Conservation (phyloP, 1,284 basidiomycete species). For the Anthracocystis setariae region DNA sequence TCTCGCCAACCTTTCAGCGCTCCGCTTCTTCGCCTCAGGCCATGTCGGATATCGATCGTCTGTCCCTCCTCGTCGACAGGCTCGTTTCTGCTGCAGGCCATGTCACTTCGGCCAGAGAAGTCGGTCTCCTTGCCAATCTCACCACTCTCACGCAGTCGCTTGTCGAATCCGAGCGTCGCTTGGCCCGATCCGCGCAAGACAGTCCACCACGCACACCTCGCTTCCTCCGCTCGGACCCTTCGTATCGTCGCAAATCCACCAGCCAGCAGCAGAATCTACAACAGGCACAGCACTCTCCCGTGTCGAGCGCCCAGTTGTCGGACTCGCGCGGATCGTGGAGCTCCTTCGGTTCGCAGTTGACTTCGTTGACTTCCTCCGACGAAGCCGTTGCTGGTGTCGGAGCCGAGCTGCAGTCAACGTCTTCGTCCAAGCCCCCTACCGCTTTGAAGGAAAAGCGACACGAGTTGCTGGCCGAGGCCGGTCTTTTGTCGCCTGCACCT, state of each 20-base stretch:
- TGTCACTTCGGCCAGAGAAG: conserved; percentile 5
- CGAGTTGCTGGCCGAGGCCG: conserved; percentile 15
- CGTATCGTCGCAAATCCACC: conserved; percentile 18
- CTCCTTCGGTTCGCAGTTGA: conserved; percentile 19
- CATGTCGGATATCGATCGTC: conserved; percentile 32
- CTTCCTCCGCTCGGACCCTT: conserved; percentile 8
- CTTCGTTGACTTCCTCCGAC: conserved; percentile 32
- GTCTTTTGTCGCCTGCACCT: conserved; percentile 7
- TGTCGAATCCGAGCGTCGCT: conserved; percentile 23
- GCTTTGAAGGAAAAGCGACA: conserved; percentile 5
- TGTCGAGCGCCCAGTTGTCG: conserved; percentile 13
- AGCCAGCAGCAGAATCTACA: conserved; percentile 2
- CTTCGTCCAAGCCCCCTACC: neutral
- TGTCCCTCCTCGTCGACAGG: conserved; percentile 34
- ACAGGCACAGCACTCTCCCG: conserved; percentile 18
- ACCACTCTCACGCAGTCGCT: conserved; percentile 11
- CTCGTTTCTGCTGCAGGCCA: conserved; percentile 6
- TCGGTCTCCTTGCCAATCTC: conserved; percentile 21
- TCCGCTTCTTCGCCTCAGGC: neutral
- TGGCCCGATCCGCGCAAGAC: conserved; percentile 11
- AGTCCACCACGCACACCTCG: conserved; percentile 35
- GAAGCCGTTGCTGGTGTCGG: conserved; percentile 17
- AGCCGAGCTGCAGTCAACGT: conserved; percentile 15
- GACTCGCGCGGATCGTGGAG: conserved; percentile 27
- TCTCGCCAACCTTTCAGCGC: conserved; percentile 31